A percentile compares a stretch with the other conserved stretches of the same genome.
These are phyloP conservation scores for Cercophora newfieldiana DNA, from an alignment of 495 filamentous ascomycete species.

Conservation along the genomic window DNA sequence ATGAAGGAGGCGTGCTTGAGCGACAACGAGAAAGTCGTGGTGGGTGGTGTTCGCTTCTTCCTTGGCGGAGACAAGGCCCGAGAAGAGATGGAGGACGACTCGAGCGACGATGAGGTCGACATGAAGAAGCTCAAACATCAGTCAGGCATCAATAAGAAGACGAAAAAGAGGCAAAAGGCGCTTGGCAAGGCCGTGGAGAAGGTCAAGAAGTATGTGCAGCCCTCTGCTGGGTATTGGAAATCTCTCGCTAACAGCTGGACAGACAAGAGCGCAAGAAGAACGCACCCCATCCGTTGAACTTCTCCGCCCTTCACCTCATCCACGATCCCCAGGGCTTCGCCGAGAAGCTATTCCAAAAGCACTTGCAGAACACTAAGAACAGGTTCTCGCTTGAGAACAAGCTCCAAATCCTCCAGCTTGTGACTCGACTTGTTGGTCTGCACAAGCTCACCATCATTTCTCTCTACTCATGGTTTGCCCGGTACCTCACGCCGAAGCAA, in stretches of 20 bases:
- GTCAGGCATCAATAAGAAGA: slow-evolving; percentile 91
- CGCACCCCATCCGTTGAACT: slow-evolving; percentile 84
- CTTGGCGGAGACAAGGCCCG: slow-evolving; percentile 91
- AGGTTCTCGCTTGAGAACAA: slow-evolving; percentile 91
- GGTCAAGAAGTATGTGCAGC: slow-evolving; percentile 50
- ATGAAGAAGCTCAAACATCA: slow-evolving; percentile 81
- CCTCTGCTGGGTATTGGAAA: not conserved
- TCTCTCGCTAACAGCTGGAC: slow-evolving; percentile 29
- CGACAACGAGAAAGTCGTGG: slow-evolving; percentile 85
- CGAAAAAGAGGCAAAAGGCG: slow-evolving; percentile 75
- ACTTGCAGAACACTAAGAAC: slow-evolving; percentile 81
- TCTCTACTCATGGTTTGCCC: slow-evolving; percentile 79
- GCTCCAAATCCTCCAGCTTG: slow-evolving; percentile 81
- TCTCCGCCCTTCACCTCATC: slow-evolving; percentile 90
- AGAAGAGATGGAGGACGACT: slow-evolving; percentile 87
- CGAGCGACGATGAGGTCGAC: slow-evolving; percentile 78
- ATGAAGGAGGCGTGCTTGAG: slow-evolving; percentile 88
- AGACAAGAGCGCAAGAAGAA: slow-evolving; percentile 86
- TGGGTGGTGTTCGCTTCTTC: slow-evolving; percentile 89
- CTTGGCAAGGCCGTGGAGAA: slow-evolving; percentile 76
- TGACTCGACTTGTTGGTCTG: slow-evolving; percentile 85
- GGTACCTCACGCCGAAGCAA: slow-evolving; percentile 87
- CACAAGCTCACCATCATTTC: slow-evolving; percentile 71
- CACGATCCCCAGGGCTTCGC: slow-evolving; percentile 96
- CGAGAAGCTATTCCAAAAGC: slow-evolving; percentile 85